Percentiles rank a stretch among this genome's conserved stretches.
Evolutionary conservation across 2,329 filamentous ascomycete species (phyloP).

Genomic region (Tolypocladium cylindrosporum): DNA sequence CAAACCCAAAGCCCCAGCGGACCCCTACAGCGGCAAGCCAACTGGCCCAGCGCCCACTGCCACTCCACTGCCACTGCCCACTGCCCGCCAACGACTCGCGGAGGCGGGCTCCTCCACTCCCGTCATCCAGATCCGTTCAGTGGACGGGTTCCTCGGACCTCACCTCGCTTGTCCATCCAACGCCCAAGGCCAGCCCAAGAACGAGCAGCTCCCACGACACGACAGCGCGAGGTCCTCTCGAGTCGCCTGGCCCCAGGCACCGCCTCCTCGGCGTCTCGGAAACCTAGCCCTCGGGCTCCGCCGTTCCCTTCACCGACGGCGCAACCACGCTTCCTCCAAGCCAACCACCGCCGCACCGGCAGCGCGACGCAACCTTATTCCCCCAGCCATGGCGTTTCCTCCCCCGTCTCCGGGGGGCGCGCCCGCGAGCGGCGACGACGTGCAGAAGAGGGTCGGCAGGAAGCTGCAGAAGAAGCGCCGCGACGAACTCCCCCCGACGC

Average conservation of each 20-base stretch:
- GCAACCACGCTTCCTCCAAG: background rate
- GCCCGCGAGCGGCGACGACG: background rate
- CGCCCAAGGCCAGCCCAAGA: background rate
- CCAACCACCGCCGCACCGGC: background rate
- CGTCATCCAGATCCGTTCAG: background rate
- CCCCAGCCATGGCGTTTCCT: conserved; percentile 1
- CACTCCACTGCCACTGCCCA: too few relatives aligned
- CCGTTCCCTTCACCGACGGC: background rate
- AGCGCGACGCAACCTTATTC: background rate
- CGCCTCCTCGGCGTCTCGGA: background rate
- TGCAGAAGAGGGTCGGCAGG: conserved; percentile 11
- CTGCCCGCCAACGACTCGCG: background rate
- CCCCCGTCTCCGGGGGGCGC: background rate
- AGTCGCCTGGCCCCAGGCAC: background rate
- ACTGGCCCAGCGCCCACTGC: too few relatives aligned
- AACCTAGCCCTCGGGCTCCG: background rate
- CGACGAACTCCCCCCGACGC: conserved; percentile 24
- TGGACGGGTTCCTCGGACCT: background rate
- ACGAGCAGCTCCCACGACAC: background rate
- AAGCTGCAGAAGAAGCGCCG: conserved; percentile 36
- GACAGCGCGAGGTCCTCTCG: background rate
- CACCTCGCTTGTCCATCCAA: background rate
- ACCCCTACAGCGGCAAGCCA: too few relatives aligned
- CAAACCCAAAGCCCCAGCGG: background rate
- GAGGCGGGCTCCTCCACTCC: background rate